Conservation (phyloP, 352 stramenopile species). For the Pythium insidiosum region DNA sequence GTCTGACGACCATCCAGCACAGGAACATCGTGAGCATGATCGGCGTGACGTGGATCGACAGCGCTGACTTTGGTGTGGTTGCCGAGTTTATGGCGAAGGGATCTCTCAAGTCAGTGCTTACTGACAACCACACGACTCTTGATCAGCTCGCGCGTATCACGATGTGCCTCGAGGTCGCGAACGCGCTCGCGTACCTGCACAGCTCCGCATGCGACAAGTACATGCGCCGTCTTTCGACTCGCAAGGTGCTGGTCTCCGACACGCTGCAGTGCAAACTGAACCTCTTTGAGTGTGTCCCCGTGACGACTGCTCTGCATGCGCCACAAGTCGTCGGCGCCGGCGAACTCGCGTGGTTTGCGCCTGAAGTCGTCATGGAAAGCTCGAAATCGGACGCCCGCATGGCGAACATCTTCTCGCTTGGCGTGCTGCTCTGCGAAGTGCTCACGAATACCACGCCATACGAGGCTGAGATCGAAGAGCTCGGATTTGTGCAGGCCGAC, state of each 20-base stretch:
- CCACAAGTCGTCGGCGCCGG: slow-evolving; percentile 12
- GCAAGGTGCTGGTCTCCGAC: slow-evolving; percentile 20
- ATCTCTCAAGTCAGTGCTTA: slow-evolving; percentile 48
- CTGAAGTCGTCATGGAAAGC: slow-evolving; percentile 14
- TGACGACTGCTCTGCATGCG: slow-evolving; percentile 3
- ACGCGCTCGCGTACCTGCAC: slow-evolving; percentile 57
- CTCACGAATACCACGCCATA: slow-evolving; percentile 18
- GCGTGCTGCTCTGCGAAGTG: slow-evolving; percentile 22
- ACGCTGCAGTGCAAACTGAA: slow-evolving; percentile 20
- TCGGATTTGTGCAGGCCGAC: slow-evolving; percentile 13
- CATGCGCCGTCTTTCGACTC: slow-evolving; percentile 13
- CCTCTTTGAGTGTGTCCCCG: slow-evolving; percentile 14
- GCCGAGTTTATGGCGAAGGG: slow-evolving; percentile 73
- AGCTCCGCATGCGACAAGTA: slow-evolving; percentile 14
- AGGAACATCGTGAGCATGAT: slow-evolving; percentile 58
- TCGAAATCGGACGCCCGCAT: slow-evolving; percentile 11
- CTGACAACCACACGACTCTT: slow-evolving; percentile 43
- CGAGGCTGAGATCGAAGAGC: slow-evolving; percentile 11
- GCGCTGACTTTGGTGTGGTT: slow-evolving; percentile 70
- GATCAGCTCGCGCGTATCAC: slow-evolving; percentile 42
- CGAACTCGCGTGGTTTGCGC: slow-evolving; percentile 14
- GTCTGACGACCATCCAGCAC: slow-evolving; percentile 42
- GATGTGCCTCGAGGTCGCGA: slow-evolving; percentile 63
- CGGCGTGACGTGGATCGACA: slow-evolving; percentile 60
- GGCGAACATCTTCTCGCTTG: slow-evolving; percentile 23